Conservation (phyloP, 192 early-diverging fungal genomes). For the Allomyces macrogynus region DNA sequence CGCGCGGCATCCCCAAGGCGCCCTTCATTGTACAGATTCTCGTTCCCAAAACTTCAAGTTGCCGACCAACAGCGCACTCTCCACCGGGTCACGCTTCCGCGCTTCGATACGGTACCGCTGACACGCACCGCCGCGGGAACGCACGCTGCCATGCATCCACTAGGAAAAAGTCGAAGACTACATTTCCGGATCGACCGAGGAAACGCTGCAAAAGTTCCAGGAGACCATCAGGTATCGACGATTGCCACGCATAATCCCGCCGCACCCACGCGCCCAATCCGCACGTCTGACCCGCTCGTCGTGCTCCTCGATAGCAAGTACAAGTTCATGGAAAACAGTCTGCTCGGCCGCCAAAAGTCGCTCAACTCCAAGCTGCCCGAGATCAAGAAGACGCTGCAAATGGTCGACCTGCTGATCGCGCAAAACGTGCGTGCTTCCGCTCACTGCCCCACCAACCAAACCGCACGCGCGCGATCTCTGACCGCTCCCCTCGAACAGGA, state of each 20-base stretch:
- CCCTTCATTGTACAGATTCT: constrained; percentile 95
- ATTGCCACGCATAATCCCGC: too few species aligned
- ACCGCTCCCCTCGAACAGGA: constrained; percentile 10
- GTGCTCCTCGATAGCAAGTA: constrained; percentile 50
- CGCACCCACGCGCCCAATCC: too few species aligned
- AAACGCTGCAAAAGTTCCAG: constrained; percentile 76
- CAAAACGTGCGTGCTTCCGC: constrained; percentile 15
- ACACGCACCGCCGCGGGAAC: too few species aligned
- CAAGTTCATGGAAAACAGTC: constrained; percentile 90
- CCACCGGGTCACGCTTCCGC: too few species aligned
- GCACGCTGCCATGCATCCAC: not conserved
- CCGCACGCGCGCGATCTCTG: too few species aligned
- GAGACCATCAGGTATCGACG: constrained; percentile 48
- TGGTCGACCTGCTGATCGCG: constrained; percentile 53
- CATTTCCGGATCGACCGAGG: constrained; percentile 54
- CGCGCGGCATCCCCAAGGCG: constrained; percentile 83
- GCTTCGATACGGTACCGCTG: too few species aligned
- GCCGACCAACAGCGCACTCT: too few species aligned
- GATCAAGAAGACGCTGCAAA: constrained; percentile 77
- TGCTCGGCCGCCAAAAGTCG: constrained; percentile 57
- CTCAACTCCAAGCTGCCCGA: constrained; percentile 90
- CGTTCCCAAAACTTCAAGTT: too few species aligned
- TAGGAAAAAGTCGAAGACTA: constrained; percentile 80
- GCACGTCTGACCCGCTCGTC: too few species aligned
- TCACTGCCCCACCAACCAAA: too few species aligned